Conservation (phyloP, 202 grass and related monocot genomes). For the Elaeis oleifera region DNA sequence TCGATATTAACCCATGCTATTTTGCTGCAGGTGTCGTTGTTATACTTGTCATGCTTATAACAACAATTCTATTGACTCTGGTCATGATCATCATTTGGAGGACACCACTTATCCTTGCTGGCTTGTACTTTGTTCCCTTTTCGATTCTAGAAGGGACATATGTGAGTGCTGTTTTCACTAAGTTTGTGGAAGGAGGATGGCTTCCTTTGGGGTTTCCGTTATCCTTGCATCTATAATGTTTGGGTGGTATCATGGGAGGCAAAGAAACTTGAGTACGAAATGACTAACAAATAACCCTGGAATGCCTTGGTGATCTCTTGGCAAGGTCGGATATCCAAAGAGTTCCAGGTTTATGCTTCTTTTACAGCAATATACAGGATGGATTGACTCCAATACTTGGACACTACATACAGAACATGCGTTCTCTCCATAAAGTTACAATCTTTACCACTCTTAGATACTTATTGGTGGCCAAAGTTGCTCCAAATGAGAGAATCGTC, state of each 20-base stretch:
- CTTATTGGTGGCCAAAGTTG: slow-evolving; percentile 47
- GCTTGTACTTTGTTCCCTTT: slow-evolving; percentile 38
- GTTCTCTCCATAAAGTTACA: slow-evolving; percentile 39
- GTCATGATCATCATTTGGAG: slow-evolving; percentile 63
- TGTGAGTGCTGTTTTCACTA: slow-evolving; percentile 46
- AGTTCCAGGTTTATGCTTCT: slow-evolving; percentile 50
- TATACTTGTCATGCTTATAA: slow-evolving; percentile 73
- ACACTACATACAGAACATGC: slow-evolving; percentile 62
- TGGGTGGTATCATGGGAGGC: slow-evolving; percentile 53
- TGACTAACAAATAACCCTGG: slow-evolving; percentile 45
- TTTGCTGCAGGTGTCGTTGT: slow-evolving; percentile 51
- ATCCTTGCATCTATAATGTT: slow-evolving; percentile 65
- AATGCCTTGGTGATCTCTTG: slow-evolving; percentile 41
- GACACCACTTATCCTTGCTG: slow-evolving; percentile 26
- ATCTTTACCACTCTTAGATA: slow-evolving; percentile 43
- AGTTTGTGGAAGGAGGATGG: slow-evolving; percentile 57
- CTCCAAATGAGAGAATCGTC: slow-evolving; percentile 35
- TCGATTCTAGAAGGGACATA: slow-evolving; percentile 46
- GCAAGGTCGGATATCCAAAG: slow-evolving; percentile 43
- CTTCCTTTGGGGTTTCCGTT: slow-evolving; percentile 49
- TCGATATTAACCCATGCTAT: slow-evolving; percentile 1
- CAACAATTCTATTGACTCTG: slow-evolving; percentile 49
- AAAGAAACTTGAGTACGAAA: slow-evolving; percentile 45
- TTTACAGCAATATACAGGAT: slow-evolving; percentile 61
- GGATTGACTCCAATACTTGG: slow-evolving; percentile 43